A percentile compares a stretch with the other conserved stretches of the same genome.
Conservation (phyloP, 345 rosid species). For the Rhizophora apiculata region DNA sequence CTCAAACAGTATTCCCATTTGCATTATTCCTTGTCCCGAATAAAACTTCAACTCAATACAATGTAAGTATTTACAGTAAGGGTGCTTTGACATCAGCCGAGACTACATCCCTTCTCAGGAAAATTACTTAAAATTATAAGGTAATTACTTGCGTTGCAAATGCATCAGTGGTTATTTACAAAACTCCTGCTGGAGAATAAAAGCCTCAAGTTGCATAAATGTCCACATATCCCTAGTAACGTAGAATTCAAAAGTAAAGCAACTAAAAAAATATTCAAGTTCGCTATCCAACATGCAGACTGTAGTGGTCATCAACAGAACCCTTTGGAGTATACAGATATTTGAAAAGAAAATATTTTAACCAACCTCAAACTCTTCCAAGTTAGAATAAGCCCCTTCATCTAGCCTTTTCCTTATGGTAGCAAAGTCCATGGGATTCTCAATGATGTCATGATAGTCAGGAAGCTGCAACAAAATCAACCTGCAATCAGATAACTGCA, state of each 20-base stretch:
- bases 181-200: too few relatives aligned
- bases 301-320: background rate
- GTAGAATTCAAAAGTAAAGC: background rate
- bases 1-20: background rate
- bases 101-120: too few relatives aligned
- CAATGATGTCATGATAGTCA: conserved; percentile 79
- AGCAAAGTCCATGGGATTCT: conserved; percentile 84
- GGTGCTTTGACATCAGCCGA: background rate
- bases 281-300: background rate
- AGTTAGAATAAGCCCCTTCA: conserved; percentile 52
- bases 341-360: background rate
- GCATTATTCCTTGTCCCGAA: background rate
- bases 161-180: too few relatives aligned
- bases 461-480: conserved; percentile 70
- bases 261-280: background rate
- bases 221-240: background rate
- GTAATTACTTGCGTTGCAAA: too few relatives aligned
- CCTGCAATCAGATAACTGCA: conserved; percentile 12
- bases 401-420: conserved; percentile 74
- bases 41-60: background rate
- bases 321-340: background rate
- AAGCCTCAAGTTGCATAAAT: background rate
- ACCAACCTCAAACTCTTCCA: conserved; percentile 89
- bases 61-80: background rate
- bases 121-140: too few relatives aligned